Conservation (phyloP, 1,139 yeast species). For the Blastobotrys persicus region DNA sequence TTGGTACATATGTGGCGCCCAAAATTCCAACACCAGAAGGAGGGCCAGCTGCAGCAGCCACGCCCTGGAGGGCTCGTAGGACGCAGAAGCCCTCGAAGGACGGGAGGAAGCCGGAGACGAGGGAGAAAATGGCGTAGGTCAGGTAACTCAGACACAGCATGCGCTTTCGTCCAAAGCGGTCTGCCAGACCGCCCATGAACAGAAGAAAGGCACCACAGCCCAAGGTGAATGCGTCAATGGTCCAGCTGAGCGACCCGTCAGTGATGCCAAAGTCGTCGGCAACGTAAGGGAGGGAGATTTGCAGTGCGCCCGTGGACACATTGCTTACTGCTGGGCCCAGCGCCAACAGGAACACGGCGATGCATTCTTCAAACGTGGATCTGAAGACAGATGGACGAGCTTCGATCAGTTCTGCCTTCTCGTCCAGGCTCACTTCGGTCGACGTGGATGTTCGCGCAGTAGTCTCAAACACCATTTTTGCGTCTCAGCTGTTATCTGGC, state of each 20-base stretch:
- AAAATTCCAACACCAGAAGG: constrained; percentile 48
- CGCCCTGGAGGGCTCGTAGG: constrained; percentile 45
- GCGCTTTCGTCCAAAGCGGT: constrained; percentile 44
- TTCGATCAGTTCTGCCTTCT: neutral
- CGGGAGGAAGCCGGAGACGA: constrained; percentile 44
- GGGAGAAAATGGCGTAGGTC: constrained; percentile 38
- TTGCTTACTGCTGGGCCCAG: constrained; percentile 44
- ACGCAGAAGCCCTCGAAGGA: constrained; percentile 39
- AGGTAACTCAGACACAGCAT: constrained; percentile 39
- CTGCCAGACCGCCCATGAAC: constrained; percentile 47
- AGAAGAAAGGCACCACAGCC: constrained; percentile 45
- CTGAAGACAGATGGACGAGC: constrained; percentile 24
- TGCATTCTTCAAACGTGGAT: constrained; percentile 22
- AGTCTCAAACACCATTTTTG: neutral
- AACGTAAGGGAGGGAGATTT: constrained; percentile 37
- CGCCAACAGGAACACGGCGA: constrained; percentile 36
- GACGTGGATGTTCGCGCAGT: neutral
- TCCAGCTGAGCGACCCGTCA: constrained; percentile 46
- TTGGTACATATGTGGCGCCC: constrained; percentile 41
- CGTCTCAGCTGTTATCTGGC: too few relatives aligned
- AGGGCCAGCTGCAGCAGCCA: constrained; percentile 42
- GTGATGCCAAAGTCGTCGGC: constrained; percentile 37
- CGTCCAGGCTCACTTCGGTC: neutral
- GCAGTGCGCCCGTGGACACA: constrained; percentile 40
- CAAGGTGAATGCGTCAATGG: constrained; percentile 41